Percentiles rank a stretch among this genome's conserved stretches.
Evolutionary conservation across 345 rosid species (phyloP).

Genomic region (Camelina laxa): DNA sequence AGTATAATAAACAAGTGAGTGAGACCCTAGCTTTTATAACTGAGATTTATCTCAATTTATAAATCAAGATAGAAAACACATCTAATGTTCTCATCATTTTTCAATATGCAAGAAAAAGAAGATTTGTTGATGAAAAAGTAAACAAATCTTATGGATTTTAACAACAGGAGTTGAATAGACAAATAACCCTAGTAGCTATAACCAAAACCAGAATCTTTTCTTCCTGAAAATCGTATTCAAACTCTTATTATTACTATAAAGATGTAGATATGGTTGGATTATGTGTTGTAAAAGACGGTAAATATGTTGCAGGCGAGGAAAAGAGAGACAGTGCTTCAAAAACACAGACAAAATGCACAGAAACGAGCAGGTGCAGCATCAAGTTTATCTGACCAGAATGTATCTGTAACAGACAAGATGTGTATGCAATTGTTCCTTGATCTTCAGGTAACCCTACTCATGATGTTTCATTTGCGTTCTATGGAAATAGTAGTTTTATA

Average conservation of each 20-base stretch:
- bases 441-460: slow-evolving; percentile 64
- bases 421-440: slow-evolving; percentile 94
- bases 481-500: not conserved
- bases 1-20: not conserved
- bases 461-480: not conserved
- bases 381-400: slow-evolving; percentile 69
- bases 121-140: not conserved
- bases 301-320: slow-evolving; percentile 64
- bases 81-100: not conserved
- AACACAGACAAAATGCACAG: slow-evolving; percentile 83
- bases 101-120: too few relatives aligned
- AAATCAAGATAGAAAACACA: not conserved
- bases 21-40: not conserved
- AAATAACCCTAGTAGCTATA: not conserved
- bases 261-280: slow-evolving; percentile 1
- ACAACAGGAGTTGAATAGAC: not conserved
- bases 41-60: not conserved
- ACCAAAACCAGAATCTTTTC: not conserved
- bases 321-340: slow-evolving; percentile 84
- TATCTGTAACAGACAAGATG: slow-evolving; percentile 82
- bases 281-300: not conserved
- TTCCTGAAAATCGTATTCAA: not conserved
- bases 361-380: slow-evolving; percentile 87
- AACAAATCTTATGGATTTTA: not conserved
- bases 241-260: not conserved